A percentile compares a stretch with the other conserved stretches of the same genome.
phyloP scores from a whole-genome alignment of 805 yeast species.

The Candida tammaniensis region DNA sequence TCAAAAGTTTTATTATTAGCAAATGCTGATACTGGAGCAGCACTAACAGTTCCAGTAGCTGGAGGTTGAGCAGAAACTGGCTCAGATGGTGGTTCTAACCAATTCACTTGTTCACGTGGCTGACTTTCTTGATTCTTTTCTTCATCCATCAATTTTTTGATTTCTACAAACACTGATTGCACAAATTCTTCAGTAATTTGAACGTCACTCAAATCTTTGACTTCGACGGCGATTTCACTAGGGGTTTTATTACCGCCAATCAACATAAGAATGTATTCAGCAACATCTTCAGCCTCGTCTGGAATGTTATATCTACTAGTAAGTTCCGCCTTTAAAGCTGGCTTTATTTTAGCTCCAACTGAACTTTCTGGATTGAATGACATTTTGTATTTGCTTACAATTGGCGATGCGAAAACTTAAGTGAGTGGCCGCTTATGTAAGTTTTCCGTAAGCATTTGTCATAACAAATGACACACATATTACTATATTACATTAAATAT shows the following conservation, averaged over 20 bases:
- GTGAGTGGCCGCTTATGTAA: neutral
- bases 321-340: slow-evolving; percentile 33
- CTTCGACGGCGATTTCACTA: slow-evolving; percentile 57
- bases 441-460: too few species aligned
- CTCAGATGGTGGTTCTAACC: neutral
- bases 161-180: slow-evolving; percentile 54
- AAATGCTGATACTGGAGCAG: neutral
- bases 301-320: slow-evolving; percentile 29
- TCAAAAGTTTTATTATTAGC: neutral
- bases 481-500: too few species aligned
- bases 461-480: too few species aligned
- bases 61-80: neutral
- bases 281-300: slow-evolving; percentile 53
- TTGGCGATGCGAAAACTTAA: neutral
- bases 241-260: slow-evolving; percentile 66
- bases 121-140: slow-evolving; percentile 11
- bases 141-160: slow-evolving; percentile 36
- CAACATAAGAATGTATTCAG: slow-evolving; percentile 71
- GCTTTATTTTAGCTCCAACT: slow-evolving; percentile 34
- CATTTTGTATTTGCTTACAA: slow-evolving; percentile 17
- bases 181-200: slow-evolving; percentile 59
- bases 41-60: neutral
- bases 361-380: slow-evolving; percentile 40
- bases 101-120: too few species aligned
- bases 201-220: slow-evolving; percentile 58